These are phyloP conservation scores for Penicillium ucsense DNA, from an alignment of 495 filamentous ascomycete genomes.

Conservation along the genomic window DNA sequence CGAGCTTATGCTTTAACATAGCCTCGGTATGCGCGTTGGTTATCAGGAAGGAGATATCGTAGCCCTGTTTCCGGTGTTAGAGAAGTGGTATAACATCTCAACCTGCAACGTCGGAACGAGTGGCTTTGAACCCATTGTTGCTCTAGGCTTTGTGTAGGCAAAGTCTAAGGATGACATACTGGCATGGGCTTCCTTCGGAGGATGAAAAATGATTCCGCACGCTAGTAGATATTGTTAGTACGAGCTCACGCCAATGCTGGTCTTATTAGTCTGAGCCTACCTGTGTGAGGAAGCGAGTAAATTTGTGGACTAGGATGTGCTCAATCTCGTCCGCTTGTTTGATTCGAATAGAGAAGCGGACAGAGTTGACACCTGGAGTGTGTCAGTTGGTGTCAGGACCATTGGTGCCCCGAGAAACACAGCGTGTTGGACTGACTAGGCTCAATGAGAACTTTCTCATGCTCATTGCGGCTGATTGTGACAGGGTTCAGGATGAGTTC, in stretches of 20 bases:
- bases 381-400: too few species aligned
- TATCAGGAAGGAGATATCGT: slow-evolving; percentile 97
- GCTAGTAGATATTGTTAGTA: neutral
- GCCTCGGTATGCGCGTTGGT: slow-evolving; percentile 97
- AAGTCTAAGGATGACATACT: slow-evolving; percentile 33
- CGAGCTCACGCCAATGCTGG: neutral
- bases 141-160: too few species aligned
- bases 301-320: slow-evolving; percentile 89
- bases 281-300: slow-evolving; percentile 91
- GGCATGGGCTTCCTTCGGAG: slow-evolving; percentile 89
- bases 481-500: slow-evolving; percentile 92
- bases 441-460: slow-evolving; percentile 70
- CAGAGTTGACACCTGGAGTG: slow-evolving; percentile 60
- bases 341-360: slow-evolving; percentile 93
- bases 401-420: neutral
- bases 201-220: slow-evolving; percentile 97
- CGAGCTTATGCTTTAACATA: slow-evolving; percentile 96
- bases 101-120: too few species aligned
- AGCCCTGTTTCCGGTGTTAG: slow-evolving; percentile 50
- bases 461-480: slow-evolving; percentile 80
- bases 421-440: neutral
- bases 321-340: slow-evolving; percentile 99
- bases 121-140: too few species aligned
- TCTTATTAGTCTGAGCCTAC: slow-evolving; percentile 5
- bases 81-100: neutral